Evolutionary conservation across 495 filamentous ascomycete genomes (phyloP).

Genomic region (Podospora fimiseda): DNA sequence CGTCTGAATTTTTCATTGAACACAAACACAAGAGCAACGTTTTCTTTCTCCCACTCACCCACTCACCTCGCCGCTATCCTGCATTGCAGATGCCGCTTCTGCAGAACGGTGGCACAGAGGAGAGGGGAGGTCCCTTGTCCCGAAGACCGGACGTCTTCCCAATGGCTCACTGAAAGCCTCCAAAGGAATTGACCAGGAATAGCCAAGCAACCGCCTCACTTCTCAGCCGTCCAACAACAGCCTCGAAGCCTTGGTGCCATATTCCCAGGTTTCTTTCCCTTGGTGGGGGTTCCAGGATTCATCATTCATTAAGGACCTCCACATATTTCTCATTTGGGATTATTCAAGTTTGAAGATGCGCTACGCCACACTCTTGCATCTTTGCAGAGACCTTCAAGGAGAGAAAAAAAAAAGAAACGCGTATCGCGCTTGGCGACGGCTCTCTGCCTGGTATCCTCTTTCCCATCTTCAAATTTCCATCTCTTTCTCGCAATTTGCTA

Average conservation of each 20-base stretch:
- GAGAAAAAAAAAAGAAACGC: no score
- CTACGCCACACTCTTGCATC: not conserved
- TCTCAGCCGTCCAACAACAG: not conserved
- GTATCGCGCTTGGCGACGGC: no score
- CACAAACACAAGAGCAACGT: not conserved
- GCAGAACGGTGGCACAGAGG: not conserved
- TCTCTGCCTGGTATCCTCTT: no score
- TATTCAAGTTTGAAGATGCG: not conserved
- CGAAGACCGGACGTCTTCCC: not conserved
- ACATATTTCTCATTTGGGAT: not conserved
- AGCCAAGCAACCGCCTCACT: conserved; percentile 1
- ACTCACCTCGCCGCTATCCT: not conserved
- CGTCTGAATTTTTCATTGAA: not conserved
- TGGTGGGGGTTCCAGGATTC: not conserved
- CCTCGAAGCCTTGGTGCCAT: no score
- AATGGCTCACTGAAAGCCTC: not conserved
- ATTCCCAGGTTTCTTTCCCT: no score
- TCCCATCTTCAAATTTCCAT: not conserved
- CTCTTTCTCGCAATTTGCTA: not conserved
- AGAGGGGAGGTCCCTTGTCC: not conserved
- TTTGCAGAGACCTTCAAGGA: no score
- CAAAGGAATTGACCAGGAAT: not conserved
- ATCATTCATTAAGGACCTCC: not conserved
- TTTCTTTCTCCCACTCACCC: not conserved
- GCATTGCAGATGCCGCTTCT: conserved; percentile 1